These are phyloP conservation scores for Mortierella polycephala DNA, from an alignment of 371 early-diverging fungal species.

Conservation along the genomic window DNA sequence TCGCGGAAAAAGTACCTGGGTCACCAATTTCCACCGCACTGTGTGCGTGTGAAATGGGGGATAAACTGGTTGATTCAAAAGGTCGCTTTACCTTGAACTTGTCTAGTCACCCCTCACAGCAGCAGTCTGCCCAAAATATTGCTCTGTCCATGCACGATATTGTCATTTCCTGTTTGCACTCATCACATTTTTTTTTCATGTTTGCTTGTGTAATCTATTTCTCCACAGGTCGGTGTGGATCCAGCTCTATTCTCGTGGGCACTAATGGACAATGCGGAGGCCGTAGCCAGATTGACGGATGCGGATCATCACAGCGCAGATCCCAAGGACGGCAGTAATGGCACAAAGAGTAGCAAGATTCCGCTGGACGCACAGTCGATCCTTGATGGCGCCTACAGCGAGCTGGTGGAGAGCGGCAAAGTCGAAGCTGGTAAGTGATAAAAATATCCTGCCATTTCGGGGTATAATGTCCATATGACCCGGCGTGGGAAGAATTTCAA, in stretches of 20 bases:
- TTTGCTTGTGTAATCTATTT: neutral
- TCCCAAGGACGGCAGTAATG: constrained; percentile 10
- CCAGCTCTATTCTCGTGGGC: constrained; percentile 76
- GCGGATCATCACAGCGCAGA: constrained; percentile 17
- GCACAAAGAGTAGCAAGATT: constrained; percentile 24
- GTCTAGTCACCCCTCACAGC: no score
- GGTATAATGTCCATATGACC: constrained; percentile 1
- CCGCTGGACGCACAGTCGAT: constrained; percentile 68
- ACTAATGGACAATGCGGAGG: constrained; percentile 77
- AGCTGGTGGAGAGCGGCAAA: constrained; percentile 65
- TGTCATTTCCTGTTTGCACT: no score
- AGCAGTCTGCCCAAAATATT: no score
- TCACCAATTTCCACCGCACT: no score
- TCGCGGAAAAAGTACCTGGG: no score
- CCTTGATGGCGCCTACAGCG: constrained; percentile 66
- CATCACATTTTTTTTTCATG: neutral
- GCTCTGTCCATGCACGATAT: no score
- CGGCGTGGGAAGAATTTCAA: neutral
- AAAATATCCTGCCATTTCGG: neutral
- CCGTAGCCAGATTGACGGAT: constrained; percentile 60
- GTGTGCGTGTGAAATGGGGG: no score
- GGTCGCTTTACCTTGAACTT: no score
- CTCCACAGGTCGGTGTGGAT: constrained; percentile 58
- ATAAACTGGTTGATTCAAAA: no score
- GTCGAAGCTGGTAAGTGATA: constrained; percentile 64